These are phyloP conservation scores for Nicotiana otophora DNA, from an alignment of 257 asterid genomes.

Conservation along the genomic window DNA sequence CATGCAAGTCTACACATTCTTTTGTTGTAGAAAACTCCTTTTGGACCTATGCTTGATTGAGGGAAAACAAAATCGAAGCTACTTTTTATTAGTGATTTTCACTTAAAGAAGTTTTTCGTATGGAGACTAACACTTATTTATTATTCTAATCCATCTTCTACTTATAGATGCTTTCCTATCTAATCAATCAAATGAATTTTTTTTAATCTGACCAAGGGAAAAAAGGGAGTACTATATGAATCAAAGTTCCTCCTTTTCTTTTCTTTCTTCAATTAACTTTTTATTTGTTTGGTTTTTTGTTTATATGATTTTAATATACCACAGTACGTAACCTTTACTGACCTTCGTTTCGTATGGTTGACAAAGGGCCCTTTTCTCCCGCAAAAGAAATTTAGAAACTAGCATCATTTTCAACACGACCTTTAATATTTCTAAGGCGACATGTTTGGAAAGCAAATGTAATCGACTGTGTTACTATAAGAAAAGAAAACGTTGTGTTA, in stretches of 20 bases:
- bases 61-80: constrained; percentile 14
- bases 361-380: not conserved
- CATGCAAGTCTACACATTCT: constrained; percentile 46
- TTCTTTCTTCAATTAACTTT: not conserved
- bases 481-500: not conserved
- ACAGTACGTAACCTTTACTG: not conserved
- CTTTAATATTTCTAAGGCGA: not conserved
- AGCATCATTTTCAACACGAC: not conserved
- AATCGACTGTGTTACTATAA: not conserved
- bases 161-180: constrained; percentile 31
- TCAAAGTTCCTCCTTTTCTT: not conserved
- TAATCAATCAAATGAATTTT: constrained; percentile 6
- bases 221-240: not conserved
- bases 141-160: constrained; percentile 27
- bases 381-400: not conserved
- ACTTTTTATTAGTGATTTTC: constrained; percentile 31
- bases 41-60: constrained; percentile 26
- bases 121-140: constrained; percentile 40
- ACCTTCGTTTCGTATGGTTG: not conserved
- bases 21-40: constrained; percentile 44
- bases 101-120: constrained; percentile 75
- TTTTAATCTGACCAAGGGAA: not conserved
- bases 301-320: not conserved
- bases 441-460: not conserved
- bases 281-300: not conserved